Conservation (phyloP, 2,329 filamentous ascomycete species). For the Trichoderma atroviride region DNA sequence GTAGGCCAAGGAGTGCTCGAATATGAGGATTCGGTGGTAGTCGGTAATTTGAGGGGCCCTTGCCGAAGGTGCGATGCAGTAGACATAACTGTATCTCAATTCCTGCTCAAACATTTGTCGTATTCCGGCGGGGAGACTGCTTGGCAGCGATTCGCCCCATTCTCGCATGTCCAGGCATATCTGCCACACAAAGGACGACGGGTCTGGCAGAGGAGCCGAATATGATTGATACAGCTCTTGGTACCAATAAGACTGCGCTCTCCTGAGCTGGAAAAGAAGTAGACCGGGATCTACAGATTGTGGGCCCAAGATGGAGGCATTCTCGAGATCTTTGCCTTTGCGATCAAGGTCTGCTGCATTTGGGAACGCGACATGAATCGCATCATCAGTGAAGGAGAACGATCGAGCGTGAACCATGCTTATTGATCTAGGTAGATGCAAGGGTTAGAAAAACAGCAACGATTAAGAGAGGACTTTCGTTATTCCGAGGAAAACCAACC, state of each 20-base stretch:
- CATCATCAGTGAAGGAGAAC: constrained; percentile 92
- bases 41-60: constrained; percentile 72
- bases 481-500: constrained; percentile 52
- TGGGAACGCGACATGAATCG: constrained; percentile 79
- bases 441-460: constrained; percentile 30
- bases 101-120: constrained; percentile 84
- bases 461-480: not conserved
- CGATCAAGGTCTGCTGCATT: constrained; percentile 49
- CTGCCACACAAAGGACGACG: constrained; percentile 73
- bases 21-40: constrained; percentile 78
- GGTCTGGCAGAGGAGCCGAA: constrained; percentile 66
- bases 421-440: constrained; percentile 65
- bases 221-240: constrained; percentile 83
- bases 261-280: constrained; percentile 79
- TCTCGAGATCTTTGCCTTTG: constrained; percentile 48
- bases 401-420: constrained; percentile 85
- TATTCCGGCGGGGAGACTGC: constrained; percentile 64
- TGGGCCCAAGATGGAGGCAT: constrained; percentile 48
- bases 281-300: constrained; percentile 69
- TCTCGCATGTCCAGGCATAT: constrained; percentile 75
- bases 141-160: constrained; percentile 79
- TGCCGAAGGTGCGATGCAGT: constrained; percentile 81
- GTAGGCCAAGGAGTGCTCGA: constrained; percentile 84
- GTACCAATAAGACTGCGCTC: constrained; percentile 86
- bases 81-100: constrained; percentile 85